Evolutionary conservation across 768 basidiomycete species (phyloP).

Genomic region (Termitomyces sp.): DNA sequence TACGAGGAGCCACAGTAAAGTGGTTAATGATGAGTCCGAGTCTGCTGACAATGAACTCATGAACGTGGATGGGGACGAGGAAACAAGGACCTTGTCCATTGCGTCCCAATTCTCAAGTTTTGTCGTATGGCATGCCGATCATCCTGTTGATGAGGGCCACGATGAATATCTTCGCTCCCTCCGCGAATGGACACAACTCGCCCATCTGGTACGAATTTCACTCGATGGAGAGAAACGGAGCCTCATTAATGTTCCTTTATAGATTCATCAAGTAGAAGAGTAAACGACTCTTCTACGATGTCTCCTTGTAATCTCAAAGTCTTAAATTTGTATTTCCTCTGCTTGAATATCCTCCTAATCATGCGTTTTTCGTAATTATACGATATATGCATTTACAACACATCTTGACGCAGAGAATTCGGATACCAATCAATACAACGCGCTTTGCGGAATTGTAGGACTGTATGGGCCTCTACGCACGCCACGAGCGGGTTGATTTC

Average conservation of each 20-base stretch:
- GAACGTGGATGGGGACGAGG: slow-evolving; percentile 24
- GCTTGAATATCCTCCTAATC: background rate
- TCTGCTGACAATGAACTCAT: slow-evolving; percentile 22
- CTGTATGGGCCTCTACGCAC: background rate
- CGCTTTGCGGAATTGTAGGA: background rate
- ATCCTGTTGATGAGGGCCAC: slow-evolving; percentile 57
- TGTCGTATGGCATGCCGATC: slow-evolving; percentile 74
- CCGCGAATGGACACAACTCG: slow-evolving; percentile 65
- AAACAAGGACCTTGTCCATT: slow-evolving; percentile 36
- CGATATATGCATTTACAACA: background rate
- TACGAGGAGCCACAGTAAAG: slow-evolving; percentile 23
- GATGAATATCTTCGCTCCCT: slow-evolving; percentile 72
- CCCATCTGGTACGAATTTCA: slow-evolving; percentile 47
- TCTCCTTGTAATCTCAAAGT: background rate
- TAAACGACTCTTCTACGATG: background rate
- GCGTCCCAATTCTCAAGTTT: slow-evolving; percentile 58
- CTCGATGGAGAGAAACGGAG: background rate
- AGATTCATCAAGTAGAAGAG: slow-evolving; percentile 18
- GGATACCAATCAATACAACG: background rate
- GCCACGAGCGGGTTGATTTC: background rate
- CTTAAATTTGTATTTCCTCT: background rate
- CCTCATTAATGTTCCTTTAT: background rate
- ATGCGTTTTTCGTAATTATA: background rate
- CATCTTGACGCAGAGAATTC: background rate
- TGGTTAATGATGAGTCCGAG: slow-evolving; percentile 19